Evolutionary conservation across 768 basidiomycete genomes (phyloP), one percentile per base, ranked within the genome.

Genomic region (Cystobasidium tubakii): DNA sequence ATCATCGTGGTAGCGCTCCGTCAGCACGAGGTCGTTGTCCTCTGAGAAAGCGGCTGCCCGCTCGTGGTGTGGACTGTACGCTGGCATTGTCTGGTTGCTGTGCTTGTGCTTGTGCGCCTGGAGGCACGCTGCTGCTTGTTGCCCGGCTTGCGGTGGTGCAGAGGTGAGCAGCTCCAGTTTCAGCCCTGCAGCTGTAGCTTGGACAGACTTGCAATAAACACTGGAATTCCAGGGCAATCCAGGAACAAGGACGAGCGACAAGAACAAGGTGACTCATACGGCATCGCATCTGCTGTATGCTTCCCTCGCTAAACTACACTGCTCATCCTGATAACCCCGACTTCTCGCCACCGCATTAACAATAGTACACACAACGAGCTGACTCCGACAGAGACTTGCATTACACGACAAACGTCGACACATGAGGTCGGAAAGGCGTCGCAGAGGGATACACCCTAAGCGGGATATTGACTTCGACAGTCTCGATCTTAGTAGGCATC

Each of bases 391-490:
- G 13, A 60, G 17, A 60, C 15, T 25, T 15, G 2, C 12, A 60
- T 60, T 25, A 71, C 33, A 71, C 69, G 1, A 36, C 54, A 44
- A 71, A 71, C 21, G 29, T 36, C 23, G 69, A 71, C 39, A 71
- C 69, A 27, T 53, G 69, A 15, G 36, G 33, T 23, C 69, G 69
- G 82, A 90, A 92, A 54, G 88, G 89, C 2, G 91, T 94, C 82
- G 91, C 92, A 54, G 91, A 91, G 13, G 92, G 88, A 86, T 89
- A 93, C 0, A 96, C 89, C 77, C 81, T 86, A 72, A 98, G 86
- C 23, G 91, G 91, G 53, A 98, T 90, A 80, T 93, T 90, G 78
- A 93, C 96, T 81, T 96, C 95, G 21, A 98, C 92, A 74, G 88
- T 90, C 85, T 97, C 93, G 29, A 89, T 84, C 78, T 81, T 83